Evolutionary conservation across 768 basidiomycete species (phyloP), one percentile per base, ranked within the genome.

Genomic region (Kwoniella dendrophila): DNA sequence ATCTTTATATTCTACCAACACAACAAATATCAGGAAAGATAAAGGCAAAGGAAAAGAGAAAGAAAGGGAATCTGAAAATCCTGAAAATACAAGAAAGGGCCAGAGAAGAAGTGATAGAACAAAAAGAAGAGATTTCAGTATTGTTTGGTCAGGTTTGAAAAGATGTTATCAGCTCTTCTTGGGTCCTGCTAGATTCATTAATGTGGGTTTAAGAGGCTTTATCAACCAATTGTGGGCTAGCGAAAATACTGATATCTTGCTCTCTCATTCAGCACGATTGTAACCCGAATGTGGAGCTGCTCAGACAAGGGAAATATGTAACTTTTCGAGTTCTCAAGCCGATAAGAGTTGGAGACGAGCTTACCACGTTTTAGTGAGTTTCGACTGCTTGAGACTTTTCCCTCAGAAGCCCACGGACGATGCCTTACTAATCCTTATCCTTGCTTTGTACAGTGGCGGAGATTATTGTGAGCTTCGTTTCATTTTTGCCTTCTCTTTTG

Each of bases 111-210:
- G 70, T 48, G 71, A 72, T 58, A 43, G 74, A 30, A 71, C 70
- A 29, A 68, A 69, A 50, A 55, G 74, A 56, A 43, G 77, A 27
- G 76, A 76, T 54, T 76, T 77, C 45, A 75, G 72, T 60, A 73
- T 79, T 22, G 76, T 79, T 44, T 72, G 76, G 65, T 74, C 72
- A 16, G 70, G 69, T 4, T 50, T 74, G 22, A 71, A 77, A 32
- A 52, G 71, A 56, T 65, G 68, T 56, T 68, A 64, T 62, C 74
- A 76, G 63, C 64, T 79, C 27, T 79, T 75, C 68, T 66, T 79
- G 7, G 78, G 78, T 27, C 76, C 78, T 5, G 78, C 76, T 0
- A 60, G 76, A 41, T 79, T 79, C 49, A 56, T 79, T 30, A 79
- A 79, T 57, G 75, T 77, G 55, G 55, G 73, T n/a, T n/a, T n/a